Conservation (phyloP, 768 basidiomycete species). For the Tricholoma hemisulphureum region DNA sequence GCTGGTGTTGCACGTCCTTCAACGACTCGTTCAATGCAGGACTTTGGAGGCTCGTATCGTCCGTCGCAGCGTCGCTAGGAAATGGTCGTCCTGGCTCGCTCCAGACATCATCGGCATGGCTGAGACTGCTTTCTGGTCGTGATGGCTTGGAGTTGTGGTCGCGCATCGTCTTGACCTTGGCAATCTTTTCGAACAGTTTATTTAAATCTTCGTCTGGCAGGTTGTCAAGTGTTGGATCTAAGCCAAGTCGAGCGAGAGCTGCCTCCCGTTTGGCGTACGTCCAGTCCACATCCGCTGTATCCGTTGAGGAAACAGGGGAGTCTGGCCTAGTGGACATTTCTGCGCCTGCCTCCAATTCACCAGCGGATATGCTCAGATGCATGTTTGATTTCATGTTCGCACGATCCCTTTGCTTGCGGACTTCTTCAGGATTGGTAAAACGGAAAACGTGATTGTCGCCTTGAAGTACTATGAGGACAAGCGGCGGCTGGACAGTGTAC, state of each 20-base stretch:
- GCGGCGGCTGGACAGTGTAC: neutral
- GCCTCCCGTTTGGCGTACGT: conserved; percentile 96
- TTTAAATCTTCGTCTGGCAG: conserved; percentile 94
- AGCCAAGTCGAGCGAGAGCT: conserved; percentile 79
- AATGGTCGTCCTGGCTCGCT: conserved; percentile 83
- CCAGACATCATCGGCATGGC: conserved; percentile 85
- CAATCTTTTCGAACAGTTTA: conserved; percentile 91
- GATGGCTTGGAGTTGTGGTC: conserved; percentile 69
- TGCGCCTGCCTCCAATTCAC: conserved; percentile 59
- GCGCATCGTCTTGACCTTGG: conserved; percentile 85
- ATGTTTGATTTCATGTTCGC: conserved; percentile 71
- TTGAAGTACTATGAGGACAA: conserved; percentile 28
- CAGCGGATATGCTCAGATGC: conserved; percentile 61
- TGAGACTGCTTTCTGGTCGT: conserved; percentile 88
- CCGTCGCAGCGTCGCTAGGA: conserved; percentile 76
- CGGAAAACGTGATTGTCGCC: conserved; percentile 98
- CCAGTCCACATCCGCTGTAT: conserved; percentile 88
- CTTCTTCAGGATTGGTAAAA: conserved; percentile 94
- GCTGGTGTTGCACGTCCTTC: conserved; percentile 70
- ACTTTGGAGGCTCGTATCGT: conserved; percentile 79
- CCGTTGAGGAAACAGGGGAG: conserved; percentile 69
- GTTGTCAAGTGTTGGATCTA: conserved; percentile 88
- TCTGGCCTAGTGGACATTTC: conserved; percentile 70
- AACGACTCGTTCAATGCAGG: conserved; percentile 66
- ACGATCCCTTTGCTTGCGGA: conserved; percentile 86